Evolutionary conservation across 164 flowering plant species (phyloP), one percentile per base, ranked within the genome.

Genomic region (Euptelea pleiosperma): DNA sequence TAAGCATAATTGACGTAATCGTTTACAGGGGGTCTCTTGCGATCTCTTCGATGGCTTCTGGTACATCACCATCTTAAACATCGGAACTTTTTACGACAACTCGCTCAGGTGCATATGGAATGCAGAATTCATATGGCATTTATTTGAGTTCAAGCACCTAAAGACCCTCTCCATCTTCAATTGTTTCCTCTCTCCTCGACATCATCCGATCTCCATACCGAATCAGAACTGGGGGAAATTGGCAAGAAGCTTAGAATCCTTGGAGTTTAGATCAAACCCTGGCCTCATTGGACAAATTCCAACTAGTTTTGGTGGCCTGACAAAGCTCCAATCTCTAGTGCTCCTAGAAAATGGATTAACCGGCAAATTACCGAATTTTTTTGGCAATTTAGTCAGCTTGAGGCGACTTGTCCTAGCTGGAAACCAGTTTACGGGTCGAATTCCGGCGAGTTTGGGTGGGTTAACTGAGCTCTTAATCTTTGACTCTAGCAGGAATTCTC

Each of bases 1-100:
- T n/a, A n/a, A n/a, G n/a, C n/a, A n/a, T n/a, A n/a, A n/a, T n/a
- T n/a, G n/a, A n/a, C n/a, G n/a, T n/a, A n/a, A 22, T 42, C 10
- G n/a, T 19, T 47, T 63, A 4, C 92, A 87, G 88, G 95, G 98
- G 16, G 86, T 91, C 16, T 75, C 87, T 16, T 91, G 98, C 73
- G 98, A 89, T 60, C 56, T 83, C 37, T 74, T 63, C 64, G 73
- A 79, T 69, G 92, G 83, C 2, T 63, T 77, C 11, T 91, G 96
- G 98, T 80, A 86, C 54, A 83, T 84, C 7, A 87, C 96, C 6
- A 70, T 36, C 30, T 49, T 91, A 8, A 85, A 57, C 76, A 76
- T 89, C 41, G 96, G 96, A 42, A 81, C 79, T 10, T 18, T 81
- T 45, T 91, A 79, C 24, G 96, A 87, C 16, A 87, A 85, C 67